These are phyloP conservation scores for Bryoerythrophyllum caledonicum DNA, from an alignment of 225 moss, liverwort and hornwort genomes.

Conservation along the genomic window DNA sequence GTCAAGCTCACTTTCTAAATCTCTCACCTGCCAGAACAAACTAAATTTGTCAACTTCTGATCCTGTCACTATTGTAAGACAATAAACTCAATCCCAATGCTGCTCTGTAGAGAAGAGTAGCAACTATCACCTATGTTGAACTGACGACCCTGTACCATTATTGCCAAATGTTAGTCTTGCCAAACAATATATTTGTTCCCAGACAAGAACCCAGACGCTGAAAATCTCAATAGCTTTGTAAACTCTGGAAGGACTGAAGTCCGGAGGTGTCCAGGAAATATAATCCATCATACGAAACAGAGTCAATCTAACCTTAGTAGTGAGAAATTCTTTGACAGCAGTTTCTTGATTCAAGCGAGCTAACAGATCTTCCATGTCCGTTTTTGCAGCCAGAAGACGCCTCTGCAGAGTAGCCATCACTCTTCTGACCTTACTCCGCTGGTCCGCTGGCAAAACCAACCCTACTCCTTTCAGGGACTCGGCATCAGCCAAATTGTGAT, in stretches of 20 bases:
- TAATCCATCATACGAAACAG: background rate
- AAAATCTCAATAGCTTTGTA: background rate
- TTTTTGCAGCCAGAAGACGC: constrained; percentile 73
- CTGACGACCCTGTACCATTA: background rate
- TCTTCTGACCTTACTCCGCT: constrained; percentile 80
- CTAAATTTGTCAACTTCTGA: constrained; percentile 8
- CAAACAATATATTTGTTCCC: constrained; percentile 3
- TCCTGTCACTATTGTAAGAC: background rate
- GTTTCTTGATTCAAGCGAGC: constrained; percentile 94
- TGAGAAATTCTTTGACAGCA: constrained; percentile 93
- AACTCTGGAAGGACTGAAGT: background rate
- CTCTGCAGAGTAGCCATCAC: constrained; percentile 77
- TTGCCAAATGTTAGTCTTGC: background rate
- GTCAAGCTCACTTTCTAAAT: constrained; percentile 92
- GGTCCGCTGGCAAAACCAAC: constrained; percentile 69
- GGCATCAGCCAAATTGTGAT: constrained; percentile 61
- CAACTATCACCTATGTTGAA: constrained; percentile 1
- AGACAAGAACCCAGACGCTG: background rate
- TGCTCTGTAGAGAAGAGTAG: background rate
- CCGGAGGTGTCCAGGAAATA: background rate
- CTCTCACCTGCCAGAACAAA: constrained; percentile 70
- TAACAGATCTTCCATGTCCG: constrained; percentile 89
- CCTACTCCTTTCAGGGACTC: constrained; percentile 76
- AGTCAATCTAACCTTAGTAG: constrained; percentile 66
- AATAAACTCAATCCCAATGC: background rate